These are phyloP conservation scores for Neobulgaria alba DNA, from an alignment of 2,329 filamentous ascomycete species.

Conservation along the genomic window DNA sequence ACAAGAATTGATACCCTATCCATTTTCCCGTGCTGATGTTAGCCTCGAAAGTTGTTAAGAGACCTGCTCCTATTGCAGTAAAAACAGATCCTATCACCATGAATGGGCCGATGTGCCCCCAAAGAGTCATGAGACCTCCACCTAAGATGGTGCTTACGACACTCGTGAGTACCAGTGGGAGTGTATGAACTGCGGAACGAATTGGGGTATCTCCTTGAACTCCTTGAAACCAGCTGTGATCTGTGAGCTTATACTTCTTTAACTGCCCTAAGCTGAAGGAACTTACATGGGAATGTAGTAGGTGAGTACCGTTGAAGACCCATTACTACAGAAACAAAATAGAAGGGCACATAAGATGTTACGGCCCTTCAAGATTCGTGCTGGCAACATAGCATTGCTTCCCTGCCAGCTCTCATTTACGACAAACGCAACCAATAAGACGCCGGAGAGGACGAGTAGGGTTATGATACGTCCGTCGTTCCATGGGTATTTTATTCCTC, in stretches of 20 bases:
- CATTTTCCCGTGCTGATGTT: slow-evolving; percentile 39
- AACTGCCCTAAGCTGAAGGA: no score
- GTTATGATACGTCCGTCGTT: slow-evolving; percentile 33
- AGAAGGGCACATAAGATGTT: slow-evolving; percentile 29
- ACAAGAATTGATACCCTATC: slow-evolving; percentile 49
- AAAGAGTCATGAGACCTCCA: slow-evolving; percentile 23
- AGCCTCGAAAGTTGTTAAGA: slow-evolving; percentile 45
- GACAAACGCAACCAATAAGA: slow-evolving; percentile 28
- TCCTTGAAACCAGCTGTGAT: slow-evolving; percentile 41
- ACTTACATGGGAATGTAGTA: slow-evolving; percentile 29
- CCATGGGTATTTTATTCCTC: slow-evolving; percentile 37
- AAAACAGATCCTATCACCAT: slow-evolving; percentile 25
- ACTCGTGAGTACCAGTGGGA: slow-evolving; percentile 28
- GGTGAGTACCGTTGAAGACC: slow-evolving; percentile 32
- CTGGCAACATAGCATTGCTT: slow-evolving; percentile 40
- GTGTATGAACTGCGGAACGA: slow-evolving; percentile 26
- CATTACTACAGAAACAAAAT: slow-evolving; percentile 32
- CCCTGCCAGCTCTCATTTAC: slow-evolving; percentile 34
- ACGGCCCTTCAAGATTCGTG: slow-evolving; percentile 34
- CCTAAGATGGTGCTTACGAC: slow-evolving; percentile 24
- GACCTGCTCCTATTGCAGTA: slow-evolving; percentile 36
- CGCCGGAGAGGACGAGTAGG: slow-evolving; percentile 32
- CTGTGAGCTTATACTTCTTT: no score
- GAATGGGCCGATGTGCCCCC: slow-evolving; percentile 28
- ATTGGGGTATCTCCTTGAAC: slow-evolving; percentile 25